Percentiles rank a stretch among this genome's conserved stretches.
Evolutionary conservation across 1,139 yeast genomes (phyloP).

Genomic region (Magnusiomyces sp.): DNA sequence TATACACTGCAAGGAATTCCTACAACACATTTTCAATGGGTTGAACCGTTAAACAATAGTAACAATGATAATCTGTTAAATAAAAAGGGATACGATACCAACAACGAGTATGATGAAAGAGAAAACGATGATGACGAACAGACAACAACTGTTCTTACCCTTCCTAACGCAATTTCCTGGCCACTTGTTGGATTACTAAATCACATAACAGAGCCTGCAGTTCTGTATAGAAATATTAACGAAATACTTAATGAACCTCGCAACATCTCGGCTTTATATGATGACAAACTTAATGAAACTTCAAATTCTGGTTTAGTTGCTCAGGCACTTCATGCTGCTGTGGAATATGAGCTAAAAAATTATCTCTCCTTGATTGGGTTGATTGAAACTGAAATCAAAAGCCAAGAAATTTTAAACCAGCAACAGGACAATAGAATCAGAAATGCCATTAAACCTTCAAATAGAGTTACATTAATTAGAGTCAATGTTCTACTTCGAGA

Average conservation of each 20-base stretch:
- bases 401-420: constrained; percentile 18
- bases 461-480: constrained; percentile 32
- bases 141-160: constrained; percentile 17
- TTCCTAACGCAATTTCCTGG: constrained; percentile 50
- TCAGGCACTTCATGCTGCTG: constrained; percentile 53
- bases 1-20: constrained; percentile 69
- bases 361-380: constrained; percentile 52
- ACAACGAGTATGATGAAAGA: not conserved
- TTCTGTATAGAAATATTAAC: constrained; percentile 48
- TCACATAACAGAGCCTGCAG: constrained; percentile 61
- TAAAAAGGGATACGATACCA: no score
- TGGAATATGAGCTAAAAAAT: constrained; percentile 43
- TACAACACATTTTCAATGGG: constrained; percentile 51
- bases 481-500: constrained; percentile 42
- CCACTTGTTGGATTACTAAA: constrained; percentile 53
- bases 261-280: not conserved
- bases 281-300: constrained; percentile 22
- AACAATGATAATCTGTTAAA: not conserved
- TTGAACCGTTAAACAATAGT: constrained; percentile 22
- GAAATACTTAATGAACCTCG: constrained; percentile 24
- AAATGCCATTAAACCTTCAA: no score
- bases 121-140: constrained; percentile 6
- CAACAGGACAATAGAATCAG: no score
- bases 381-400: constrained; percentile 36
- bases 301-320: constrained; percentile 39